Evolutionary conservation across 2,329 filamentous ascomycete species (phyloP).

Genomic region (Atkinsonella texensis): DNA sequence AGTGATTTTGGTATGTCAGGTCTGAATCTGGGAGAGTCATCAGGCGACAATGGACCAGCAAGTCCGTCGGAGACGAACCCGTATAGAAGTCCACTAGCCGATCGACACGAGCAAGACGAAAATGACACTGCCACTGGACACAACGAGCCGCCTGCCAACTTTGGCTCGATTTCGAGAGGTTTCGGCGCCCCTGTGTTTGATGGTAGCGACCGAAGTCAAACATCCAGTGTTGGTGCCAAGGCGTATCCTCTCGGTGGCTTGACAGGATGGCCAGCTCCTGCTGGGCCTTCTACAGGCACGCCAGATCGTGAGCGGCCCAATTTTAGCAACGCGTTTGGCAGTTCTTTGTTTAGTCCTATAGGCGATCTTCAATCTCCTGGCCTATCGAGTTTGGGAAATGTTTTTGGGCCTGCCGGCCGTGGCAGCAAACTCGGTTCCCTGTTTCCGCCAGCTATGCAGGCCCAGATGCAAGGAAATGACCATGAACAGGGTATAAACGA

Average conservation of each 20-base stretch:
- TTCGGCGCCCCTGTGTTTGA: constrained; percentile 43
- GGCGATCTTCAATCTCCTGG: constrained; percentile 68
- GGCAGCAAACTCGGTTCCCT: constrained; percentile 76
- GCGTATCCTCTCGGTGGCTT: constrained; percentile 56
- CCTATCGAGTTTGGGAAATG: constrained; percentile 52
- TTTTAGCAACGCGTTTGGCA: constrained; percentile 56
- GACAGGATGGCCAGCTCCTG: constrained; percentile 48
- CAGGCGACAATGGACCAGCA: constrained; percentile 55
- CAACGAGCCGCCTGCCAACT: constrained; percentile 32
- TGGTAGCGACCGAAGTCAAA: constrained; percentile 83
- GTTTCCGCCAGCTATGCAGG: constrained; percentile 82
- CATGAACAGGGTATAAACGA: constrained; percentile 50
- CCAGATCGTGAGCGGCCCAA: constrained; percentile 52
- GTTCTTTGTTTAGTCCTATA: constrained; percentile 65
- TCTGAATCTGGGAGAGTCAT: constrained; percentile 43
- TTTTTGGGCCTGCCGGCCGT: constrained; percentile 60
- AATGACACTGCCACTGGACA: constrained; percentile 36
- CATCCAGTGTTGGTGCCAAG: constrained; percentile 74
- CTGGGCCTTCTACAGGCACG: constrained; percentile 47
- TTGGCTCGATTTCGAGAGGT: constrained; percentile 42
- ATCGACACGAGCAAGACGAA: constrained; percentile 55
- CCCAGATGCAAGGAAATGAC: constrained; percentile 70
- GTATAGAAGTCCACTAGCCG: constrained; percentile 79
- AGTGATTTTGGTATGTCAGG: constrained; percentile 53
- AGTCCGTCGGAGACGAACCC: constrained; percentile 95